Base-by-base conservation (phyloP, 148 eudicot genomes). In the Oxyria digyna region DNA sequence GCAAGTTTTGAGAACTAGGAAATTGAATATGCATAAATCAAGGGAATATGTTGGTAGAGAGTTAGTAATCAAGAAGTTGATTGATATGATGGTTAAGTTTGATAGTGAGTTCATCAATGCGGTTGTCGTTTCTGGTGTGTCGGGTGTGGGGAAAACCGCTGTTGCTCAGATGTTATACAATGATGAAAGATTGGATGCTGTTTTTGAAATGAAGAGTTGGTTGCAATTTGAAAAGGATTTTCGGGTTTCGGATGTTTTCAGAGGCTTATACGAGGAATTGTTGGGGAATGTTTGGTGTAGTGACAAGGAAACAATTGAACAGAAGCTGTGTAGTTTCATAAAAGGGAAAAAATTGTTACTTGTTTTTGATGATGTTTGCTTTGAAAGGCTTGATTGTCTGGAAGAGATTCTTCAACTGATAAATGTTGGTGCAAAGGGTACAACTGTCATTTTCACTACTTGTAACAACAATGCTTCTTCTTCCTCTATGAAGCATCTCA, bases 391-490 rank as follows among this genome's bases (percentile, higher is more conserved):
- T 6, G 20, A 21, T 12, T 41, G 26, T 1, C 78, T 79, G 81
- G 32, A 65, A 1, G 38, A 14, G 10, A 67, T 78, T 26, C 49
- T 69, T 2, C 48, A 24, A 6, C 68, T 71, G n/a, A 55, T 81
- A 55, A 71, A 42, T 31, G 23, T 23, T 43, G 79, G 72, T 11
- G 73, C 71, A 3, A 62, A 24, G 4, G 77, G 77, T 8, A 82
- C 78, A 55, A 73, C 71, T 37, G 69, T 81, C 50, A 65, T 81
- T 23, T 55, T 81, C 31, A 78, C 85, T 3, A 69, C 85, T 10
- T 70, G 76, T 27, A 65, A n/a, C 42, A 10, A 55, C 29, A 37
- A 46, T 40, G 71, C 73, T 59, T 57, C 71, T 4, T 35, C 72
- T 29, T 23, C 54, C 10, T n/a, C n/a, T n/a, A n/a, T n/a, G n/a